Evolutionary conservation across 2,329 filamentous ascomycete species (phyloP), one percentile per base, ranked within the genome.

Genomic region (Diaporthe eres): DNA sequence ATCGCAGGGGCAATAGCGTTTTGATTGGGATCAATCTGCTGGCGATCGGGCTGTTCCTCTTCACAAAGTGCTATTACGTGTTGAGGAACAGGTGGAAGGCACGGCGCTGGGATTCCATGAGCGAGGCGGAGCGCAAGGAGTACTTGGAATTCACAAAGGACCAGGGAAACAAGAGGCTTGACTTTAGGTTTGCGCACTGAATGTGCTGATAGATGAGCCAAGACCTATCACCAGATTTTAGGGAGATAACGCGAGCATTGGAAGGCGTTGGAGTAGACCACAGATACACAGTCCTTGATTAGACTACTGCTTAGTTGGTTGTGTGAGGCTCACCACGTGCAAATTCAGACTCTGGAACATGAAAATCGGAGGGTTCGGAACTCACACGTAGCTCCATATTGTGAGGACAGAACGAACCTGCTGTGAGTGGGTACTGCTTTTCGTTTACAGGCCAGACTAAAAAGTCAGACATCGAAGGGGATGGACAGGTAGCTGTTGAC

Each of bases 61-160:
- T 83, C 0, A 85, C 88, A 1, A 91, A 91, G 80, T 71, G 85
- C 0, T 92, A 89, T 78, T 92, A 92, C 78, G 80, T 88, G 2
- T 81, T 79, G 77, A 83, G 88, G 22, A 92, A 92, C 77, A 84
- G 82, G 78, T 83, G 81, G 76, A 85, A 86, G 65, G 87, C 88
- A 17, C 78, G 76, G 47, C 80, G 84, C 22, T 91, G 90, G 89
- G 82, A 84, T 19, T 81, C 82, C 10, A 86, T 91, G 86, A 86
- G 81, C 12, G 82, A 84, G 57, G 86, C 88, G 28, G 86, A 90
- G 79, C 85, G 85, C 79, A 82, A 82, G 3, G 78, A 85, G 31
- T 92, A 92, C 80, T 82, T 90, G 5, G 78, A 81, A 28, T 83
- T 82, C 4, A 87, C 86, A 12, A 84, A 80, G 39, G 83, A 86